phyloP scores from a whole-genome alignment of 116 monocot species.

The Posidonia oceanica region DNA sequence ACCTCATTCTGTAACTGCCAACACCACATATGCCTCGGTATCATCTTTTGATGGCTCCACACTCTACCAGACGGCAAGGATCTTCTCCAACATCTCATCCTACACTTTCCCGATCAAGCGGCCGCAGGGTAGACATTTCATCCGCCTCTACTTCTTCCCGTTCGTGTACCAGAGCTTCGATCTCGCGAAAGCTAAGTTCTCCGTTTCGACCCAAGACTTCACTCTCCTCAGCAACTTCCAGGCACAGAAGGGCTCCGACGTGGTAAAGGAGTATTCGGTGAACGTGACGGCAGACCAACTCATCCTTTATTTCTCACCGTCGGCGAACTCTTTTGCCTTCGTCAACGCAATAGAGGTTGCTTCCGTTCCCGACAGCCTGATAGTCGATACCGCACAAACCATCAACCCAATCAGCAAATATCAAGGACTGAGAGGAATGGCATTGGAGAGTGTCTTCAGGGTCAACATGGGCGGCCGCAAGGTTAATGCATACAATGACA shows the following conservation, averaged over 20 bases:
- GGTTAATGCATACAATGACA: slow-evolving; percentile 35
- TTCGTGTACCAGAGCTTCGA: slow-evolving; percentile 29
- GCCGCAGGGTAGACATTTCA: slow-evolving; percentile 45
- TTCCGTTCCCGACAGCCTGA: slow-evolving; percentile 42
- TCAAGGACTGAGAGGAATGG: slow-evolving; percentile 20
- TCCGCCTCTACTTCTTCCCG: slow-evolving; percentile 67
- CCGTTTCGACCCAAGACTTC: slow-evolving; percentile 31
- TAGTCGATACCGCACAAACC: slow-evolving; percentile 16
- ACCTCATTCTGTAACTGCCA: slow-evolving; percentile 34
- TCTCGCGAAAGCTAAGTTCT: slow-evolving; percentile 35
- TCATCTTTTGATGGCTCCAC: neutral
- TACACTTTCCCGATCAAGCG: slow-evolving; percentile 46
- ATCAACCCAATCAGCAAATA: slow-evolving; percentile 15
- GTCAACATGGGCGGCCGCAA: slow-evolving; percentile 55
- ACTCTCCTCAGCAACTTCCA: slow-evolving; percentile 27
- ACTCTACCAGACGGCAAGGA: slow-evolving; percentile 46
- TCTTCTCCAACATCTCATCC: slow-evolving; percentile 37
- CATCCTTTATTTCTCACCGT: slow-evolving; percentile 31
- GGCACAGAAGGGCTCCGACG: too few species aligned
- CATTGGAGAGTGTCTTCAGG: slow-evolving; percentile 43
- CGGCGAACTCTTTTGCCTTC: slow-evolving; percentile 32
- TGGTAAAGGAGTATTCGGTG: slow-evolving; percentile 34
- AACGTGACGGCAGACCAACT: slow-evolving; percentile 25
- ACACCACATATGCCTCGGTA: neutral
- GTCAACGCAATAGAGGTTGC: slow-evolving; percentile 57